Conservation (phyloP, 495 filamentous ascomycete species). For the Aspergillus nidulans region DNA sequence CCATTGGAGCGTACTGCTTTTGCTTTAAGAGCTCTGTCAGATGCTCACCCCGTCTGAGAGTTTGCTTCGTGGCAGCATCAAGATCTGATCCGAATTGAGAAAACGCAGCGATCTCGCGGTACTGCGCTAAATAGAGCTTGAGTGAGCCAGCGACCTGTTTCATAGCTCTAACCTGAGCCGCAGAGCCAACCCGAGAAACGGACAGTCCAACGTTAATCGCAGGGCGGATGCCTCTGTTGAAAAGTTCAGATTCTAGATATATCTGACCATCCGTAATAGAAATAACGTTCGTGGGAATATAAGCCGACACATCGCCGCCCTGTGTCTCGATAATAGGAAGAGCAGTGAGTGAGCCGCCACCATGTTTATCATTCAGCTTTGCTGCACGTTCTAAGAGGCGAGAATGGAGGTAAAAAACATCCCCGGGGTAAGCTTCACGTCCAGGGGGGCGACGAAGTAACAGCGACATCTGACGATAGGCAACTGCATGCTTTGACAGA, state of each 20-base stretch:
- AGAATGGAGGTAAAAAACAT: constrained; percentile 99
- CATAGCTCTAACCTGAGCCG: constrained; percentile 99
- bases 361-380: constrained; percentile 97
- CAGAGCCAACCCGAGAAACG: constrained; percentile 98
- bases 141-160: constrained; percentile 99
- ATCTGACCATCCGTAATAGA: constrained; percentile 99
- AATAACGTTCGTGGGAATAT: constrained; percentile 99
- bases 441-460: constrained; percentile 97
- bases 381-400: constrained; percentile 98
- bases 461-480: constrained; percentile 99
- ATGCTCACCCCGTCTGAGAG: constrained; percentile 96
- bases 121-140: constrained; percentile 99
- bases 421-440: constrained; percentile 99
- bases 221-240: constrained; percentile 99
- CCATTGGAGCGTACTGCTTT: constrained; percentile 99
- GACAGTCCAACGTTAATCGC: constrained; percentile 99
- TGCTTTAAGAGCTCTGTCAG: constrained; percentile 99
- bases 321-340: constrained; percentile 99
- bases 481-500: constrained; percentile 98
- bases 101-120: constrained; percentile 99
- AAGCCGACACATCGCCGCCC: constrained; percentile 99
- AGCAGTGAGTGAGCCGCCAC: constrained; percentile 94
- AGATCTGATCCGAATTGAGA: constrained; percentile 99
- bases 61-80: constrained; percentile 98
- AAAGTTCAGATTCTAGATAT: constrained; percentile 98